Evolutionary conservation across 495 filamentous ascomycete genomes (phyloP), one percentile per base, ranked within the genome.

Genomic region (Aspergillus mulundensis): DNA sequence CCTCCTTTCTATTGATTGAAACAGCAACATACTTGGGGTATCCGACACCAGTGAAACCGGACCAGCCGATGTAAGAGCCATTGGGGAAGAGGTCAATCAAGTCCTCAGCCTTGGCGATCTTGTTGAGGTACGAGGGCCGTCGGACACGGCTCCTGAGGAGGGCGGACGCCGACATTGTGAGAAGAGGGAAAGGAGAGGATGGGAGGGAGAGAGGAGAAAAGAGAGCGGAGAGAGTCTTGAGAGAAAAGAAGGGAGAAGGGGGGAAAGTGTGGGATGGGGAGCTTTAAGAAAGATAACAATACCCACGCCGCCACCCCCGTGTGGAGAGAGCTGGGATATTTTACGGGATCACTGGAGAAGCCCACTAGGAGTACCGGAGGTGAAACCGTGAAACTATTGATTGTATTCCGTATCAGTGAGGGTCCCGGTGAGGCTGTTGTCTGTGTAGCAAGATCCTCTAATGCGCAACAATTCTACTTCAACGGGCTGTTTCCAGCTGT

Each of bases 11-110:
- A 16, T 36, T 38, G 34, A 50, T 40, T 53, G 34, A 28, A 38
- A 23, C 32, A 45, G 45, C 12, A n/a, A 80, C 86, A 41, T 77
- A 87, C 87, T 94, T 94, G 49, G 89, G 89, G 71, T 95, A 95
- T 50, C 91, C 91, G 50, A 93, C 89, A 62, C 89, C 91, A 21
- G 91, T 96, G 69, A 96, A 96, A 21, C 91, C 91, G 60, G 86
- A 89, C 90, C 90, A 95, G 54, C 90, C 89, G 65, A 96, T 81
- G 66, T 92, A 93, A 8, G 87, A 70, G 66, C 85, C 86, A 81
- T 94, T 78, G 48, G 90, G 91, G 65, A 95, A 95, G 34, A 86
- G 78, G 52, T 86, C 78, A 47, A 96, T 77, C 50, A 95, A 71
- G 70, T 95, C 90, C 70, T 92, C 84, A 38, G 91, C 82, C 53